Base-by-base conservation (phyloP, 805 yeast species). In the Cyberlindnera mississippiensis region DNA sequence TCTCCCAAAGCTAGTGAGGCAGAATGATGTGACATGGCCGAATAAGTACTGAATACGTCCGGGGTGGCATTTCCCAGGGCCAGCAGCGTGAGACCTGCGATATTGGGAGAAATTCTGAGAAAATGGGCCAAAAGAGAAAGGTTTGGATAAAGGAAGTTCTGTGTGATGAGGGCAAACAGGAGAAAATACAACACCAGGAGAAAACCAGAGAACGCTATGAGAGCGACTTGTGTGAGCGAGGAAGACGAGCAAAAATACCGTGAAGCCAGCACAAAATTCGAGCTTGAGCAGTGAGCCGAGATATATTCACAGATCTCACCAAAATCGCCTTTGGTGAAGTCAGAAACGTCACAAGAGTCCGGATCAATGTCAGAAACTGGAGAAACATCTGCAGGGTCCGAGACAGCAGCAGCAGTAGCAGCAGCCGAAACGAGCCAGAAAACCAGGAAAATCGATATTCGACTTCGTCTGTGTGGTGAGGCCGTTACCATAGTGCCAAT, bases 41-140 rank as follows among this genome's bases (percentile, higher is more conserved):
- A 80, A 58, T 80, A 86, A 0, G 96, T 88, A 35, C 91, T 76
- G 28, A 89, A 74, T 3, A 91, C 78, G 60, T 91, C 99, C 0
- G 97, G 96, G 0, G 95, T 73, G 3, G 96, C 95, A 62, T 91
- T 91, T 0, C 97, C 98, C 46, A 91, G 71, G 0, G 98, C 96
- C 39, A 93, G 66, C 17, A 91, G 65, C 0, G 97, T 90, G 50
- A 91, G 72, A 0, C 98, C 98, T 11, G 93, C 80, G 15, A 90
- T 64, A 44, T 85, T 78, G 45, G 87, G 93, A 14, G 90, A 77
- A 38, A 91, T 62, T 8, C 77, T 72, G 9, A 88, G 62, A 13
- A 73, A 59, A 12, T 68, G 67, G 1, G 96, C 80, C 13, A 90
- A 71, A 15, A 78, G 69, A 35, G 80, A 74, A 22, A 90, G 62